These are phyloP conservation scores for Leptographium lundbergii DNA, from an alignment of 2,329 filamentous ascomycete species.

Conservation along the genomic window DNA sequence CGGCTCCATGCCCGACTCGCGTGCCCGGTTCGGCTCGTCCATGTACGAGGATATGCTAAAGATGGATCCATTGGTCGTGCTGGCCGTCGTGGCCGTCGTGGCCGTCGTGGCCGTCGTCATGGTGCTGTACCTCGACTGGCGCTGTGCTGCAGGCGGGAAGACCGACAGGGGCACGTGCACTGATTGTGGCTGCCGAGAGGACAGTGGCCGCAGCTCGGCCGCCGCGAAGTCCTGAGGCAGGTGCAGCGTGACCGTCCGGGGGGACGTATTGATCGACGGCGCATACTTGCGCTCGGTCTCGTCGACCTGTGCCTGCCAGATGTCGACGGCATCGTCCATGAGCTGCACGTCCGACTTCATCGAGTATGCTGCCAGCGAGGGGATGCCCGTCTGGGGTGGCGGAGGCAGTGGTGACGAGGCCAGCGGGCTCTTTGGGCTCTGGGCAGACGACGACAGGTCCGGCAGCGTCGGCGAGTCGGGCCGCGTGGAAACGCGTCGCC, in stretches of 20 bases:
- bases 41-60: conserved; percentile 7
- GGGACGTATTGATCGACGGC: neutral
- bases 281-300: neutral
- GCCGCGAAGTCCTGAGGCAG: neutral
- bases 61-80: conserved; percentile 6
- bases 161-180: neutral
- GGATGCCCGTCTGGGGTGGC: neutral
- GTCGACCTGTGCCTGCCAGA: conserved; percentile 2
- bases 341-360: neutral
- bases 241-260: neutral
- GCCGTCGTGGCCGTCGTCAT: neutral
- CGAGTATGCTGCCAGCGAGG: neutral
- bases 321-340: conserved; percentile 6
- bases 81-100: conserved; percentile 2
- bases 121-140: conserved; percentile 10
- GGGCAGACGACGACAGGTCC: neutral
- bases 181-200: neutral
- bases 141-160: neutral
- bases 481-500: conserved; percentile 8
- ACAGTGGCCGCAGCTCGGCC: neutral
- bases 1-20: conserved; percentile 1
- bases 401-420: neutral
- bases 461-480: conserved; percentile 13
- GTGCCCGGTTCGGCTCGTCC: neutral
- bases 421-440: neutral